Percentiles rank a stretch among this genome's conserved stretches.
Conservation (phyloP, 768 basidiomycete species). For the Chalciporus sphaerocephalus region DNA sequence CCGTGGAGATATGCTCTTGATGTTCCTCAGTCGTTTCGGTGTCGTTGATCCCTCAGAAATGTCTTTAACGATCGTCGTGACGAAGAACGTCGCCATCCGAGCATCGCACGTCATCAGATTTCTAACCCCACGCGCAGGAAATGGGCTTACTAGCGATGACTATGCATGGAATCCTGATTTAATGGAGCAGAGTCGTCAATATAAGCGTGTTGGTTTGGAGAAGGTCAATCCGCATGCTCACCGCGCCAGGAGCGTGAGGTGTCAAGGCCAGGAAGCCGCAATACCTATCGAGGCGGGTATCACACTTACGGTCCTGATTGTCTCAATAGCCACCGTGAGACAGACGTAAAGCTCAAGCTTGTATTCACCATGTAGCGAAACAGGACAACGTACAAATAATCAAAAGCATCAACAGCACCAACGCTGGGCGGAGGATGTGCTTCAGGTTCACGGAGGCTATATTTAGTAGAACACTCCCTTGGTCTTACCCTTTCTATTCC, state of each 20-base stretch:
- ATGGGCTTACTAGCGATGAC: constrained; percentile 3
- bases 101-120: not conserved
- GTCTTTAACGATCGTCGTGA: constrained; percentile 1
- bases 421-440: not conserved
- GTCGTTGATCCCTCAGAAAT: not conserved
- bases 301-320: not conserved
- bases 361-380: constrained; percentile 1
- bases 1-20: not conserved
- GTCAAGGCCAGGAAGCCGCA: not conserved
- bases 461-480: not conserved
- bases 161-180: constrained; percentile 4
- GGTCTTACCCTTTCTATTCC: constrained; percentile 4
- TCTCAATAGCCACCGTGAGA: not conserved
- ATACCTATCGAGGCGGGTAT: constrained; percentile 1
- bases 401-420: not conserved
- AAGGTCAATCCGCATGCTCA: too few species aligned
- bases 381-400: not conserved
- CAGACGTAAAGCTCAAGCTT: constrained; percentile 5
- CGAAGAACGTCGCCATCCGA: constrained; percentile 2
- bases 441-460: not conserved
- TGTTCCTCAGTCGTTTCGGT: not conserved
- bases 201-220: not conserved
- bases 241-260: not conserved
- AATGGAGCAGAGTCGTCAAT: not conserved
- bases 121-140: too few species aligned